phyloP scores from a whole-genome alignment of 495 filamentous ascomycete genomes.

The Beverwykella pulmonaria region DNA sequence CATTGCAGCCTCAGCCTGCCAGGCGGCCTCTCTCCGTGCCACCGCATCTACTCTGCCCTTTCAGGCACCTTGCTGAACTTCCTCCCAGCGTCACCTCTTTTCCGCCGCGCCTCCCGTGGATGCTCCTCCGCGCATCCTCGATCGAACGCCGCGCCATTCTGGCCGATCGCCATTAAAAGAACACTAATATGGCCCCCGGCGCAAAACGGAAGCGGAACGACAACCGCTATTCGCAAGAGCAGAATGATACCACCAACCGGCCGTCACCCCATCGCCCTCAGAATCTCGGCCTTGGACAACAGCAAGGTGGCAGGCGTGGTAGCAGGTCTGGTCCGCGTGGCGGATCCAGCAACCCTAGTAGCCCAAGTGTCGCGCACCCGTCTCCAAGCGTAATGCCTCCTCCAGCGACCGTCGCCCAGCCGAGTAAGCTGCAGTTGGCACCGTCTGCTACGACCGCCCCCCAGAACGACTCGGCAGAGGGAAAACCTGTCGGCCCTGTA shows the following conservation, averaged over 20 bases:
- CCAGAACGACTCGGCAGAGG: neutral
- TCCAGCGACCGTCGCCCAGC: constrained; percentile 3
- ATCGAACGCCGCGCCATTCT: constrained; percentile 15
- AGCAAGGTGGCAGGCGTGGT: constrained; percentile 48
- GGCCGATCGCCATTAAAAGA: constrained; percentile 18
- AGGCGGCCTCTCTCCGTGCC: neutral
- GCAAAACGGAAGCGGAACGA: constrained; percentile 64
- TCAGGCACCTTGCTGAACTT: neutral
- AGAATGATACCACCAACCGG: constrained; percentile 54
- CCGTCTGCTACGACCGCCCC: neutral
- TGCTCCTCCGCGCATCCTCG: constrained; percentile 16
- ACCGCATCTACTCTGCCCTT: neutral
- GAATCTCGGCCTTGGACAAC: constrained; percentile 59
- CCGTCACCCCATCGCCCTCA: constrained; percentile 69
- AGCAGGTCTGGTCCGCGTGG: constrained; percentile 51
- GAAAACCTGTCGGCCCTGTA: constrained; percentile 1
- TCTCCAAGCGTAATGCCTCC: constrained; percentile 29
- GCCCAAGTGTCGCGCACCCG: constrained; percentile 13
- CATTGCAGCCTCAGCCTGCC: neutral
- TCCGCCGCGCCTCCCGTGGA: constrained; percentile 19
- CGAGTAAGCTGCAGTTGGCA: constrained; percentile 39
- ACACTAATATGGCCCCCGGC: constrained; percentile 43
- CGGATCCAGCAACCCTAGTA: constrained; percentile 29
- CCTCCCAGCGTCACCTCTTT: neutral
- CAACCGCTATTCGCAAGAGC: constrained; percentile 56